These are phyloP conservation scores for Calamus simplicifolius DNA, from an alignment of 176 grass and related monocot species.

Conservation along the genomic window DNA sequence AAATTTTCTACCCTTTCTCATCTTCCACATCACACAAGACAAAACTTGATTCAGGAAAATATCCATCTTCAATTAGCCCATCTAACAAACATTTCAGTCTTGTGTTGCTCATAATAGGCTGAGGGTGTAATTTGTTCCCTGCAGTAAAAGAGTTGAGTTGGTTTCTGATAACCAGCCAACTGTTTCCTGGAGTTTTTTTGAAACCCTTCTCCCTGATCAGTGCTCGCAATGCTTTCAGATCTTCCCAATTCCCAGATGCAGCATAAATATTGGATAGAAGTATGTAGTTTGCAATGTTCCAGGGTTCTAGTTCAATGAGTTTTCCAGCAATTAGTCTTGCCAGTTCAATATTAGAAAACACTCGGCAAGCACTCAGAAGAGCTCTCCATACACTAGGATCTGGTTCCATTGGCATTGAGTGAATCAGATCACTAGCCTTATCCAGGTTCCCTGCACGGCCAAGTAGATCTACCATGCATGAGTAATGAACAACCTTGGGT, in stretches of 20 bases:
- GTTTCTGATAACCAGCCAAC: conserved; percentile 12
- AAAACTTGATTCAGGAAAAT: too few relatives aligned
- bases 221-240: conserved; percentile 3
- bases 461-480: conserved; percentile 21
- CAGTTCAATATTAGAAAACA: conserved; percentile 8
- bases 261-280: conserved; percentile 24
- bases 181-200: conserved; percentile 20
- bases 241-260: conserved; percentile 17
- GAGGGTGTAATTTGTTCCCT: not conserved
- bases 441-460: conserved; percentile 16
- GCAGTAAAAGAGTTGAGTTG: conserved; percentile 18
- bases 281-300: conserved; percentile 24
- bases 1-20: too few relatives aligned
- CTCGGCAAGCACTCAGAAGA: conserved; percentile 15
- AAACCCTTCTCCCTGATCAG: conserved; percentile 17
- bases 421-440: conserved; percentile 6
- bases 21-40: too few relatives aligned
- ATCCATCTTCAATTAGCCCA: too few relatives aligned
- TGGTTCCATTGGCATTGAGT: conserved; percentile 13
- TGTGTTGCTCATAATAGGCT: too few relatives aligned
- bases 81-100: too few relatives aligned
- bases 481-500: conserved; percentile 16
- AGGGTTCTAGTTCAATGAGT: conserved; percentile 18
- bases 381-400: conserved; percentile 15
- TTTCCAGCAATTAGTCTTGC: conserved; percentile 21